Evolutionary conservation across 176 grass and related monocot genomes (phyloP), one percentile per base, ranked within the genome.

Genomic region (Aechmea fasciata): DNA sequence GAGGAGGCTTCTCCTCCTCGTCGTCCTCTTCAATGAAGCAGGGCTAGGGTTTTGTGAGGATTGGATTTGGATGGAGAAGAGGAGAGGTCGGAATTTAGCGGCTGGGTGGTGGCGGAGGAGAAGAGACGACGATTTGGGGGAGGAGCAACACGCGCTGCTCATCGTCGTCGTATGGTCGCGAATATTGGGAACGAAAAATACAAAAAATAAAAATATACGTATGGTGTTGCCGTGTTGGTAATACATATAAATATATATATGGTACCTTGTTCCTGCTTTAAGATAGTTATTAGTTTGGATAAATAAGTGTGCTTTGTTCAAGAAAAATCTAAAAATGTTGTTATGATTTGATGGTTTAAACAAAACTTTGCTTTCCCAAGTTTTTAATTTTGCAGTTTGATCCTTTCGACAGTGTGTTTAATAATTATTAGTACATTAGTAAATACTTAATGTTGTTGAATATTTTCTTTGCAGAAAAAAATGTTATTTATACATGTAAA

Each of bases 1-100:
- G 64, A 84, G 50, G 10, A 89, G 69, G 57, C 70, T 76, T 19
- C 75, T 79, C 79, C 87, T 85, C 12, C 28, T 70, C 50, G 57
- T 0, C 0, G n/a, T 12, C 12, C 53, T 57, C n/a, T 5, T 69
- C n/a, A 2, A 79, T 17, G 11, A 71, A 14, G 11, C 51, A 67
- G 24, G 69, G 15, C 11, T 68, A 41, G 24, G 57, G 11, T 13
- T 11, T 3, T 70, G 3, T 25, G 28, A 48, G 15, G 2, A 17
- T 23, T 13, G 62, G 63, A 41, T 69, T 29, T 11, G 81, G 65
- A n/a, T 50, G 41, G 11, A 52, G 50, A 59, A 78, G n/a, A 54
- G 13, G 47, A 49, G 55, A 48, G 10, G 23, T 51, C 1, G 73
- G 7, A 5, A 11, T 26, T 22, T 71, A 59, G 71, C 66, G 47